Percentiles rank a stretch among this genome's conserved stretches.
phyloP scores from a whole-genome alignment of 768 basidiomycete species.

The Pulveroboletus ravenelii region DNA sequence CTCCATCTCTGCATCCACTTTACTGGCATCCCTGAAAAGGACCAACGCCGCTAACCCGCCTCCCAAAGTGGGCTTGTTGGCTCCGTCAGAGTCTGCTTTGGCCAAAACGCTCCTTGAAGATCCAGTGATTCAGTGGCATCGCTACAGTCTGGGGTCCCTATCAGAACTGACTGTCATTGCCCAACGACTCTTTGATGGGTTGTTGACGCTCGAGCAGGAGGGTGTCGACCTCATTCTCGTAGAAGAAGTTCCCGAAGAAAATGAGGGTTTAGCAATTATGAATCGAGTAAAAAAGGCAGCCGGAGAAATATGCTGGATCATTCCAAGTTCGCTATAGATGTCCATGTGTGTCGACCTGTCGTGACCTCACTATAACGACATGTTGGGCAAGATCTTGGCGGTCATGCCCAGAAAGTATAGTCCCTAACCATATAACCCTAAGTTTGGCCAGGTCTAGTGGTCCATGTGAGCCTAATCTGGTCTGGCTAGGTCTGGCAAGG shows the following conservation, averaged over 20 bases:
- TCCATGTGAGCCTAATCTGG: too few species aligned
- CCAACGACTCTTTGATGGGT: slow-evolving; percentile 79
- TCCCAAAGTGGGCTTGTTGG: slow-evolving; percentile 61
- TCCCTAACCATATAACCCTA: too few species aligned
- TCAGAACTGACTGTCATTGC: slow-evolving; percentile 66
- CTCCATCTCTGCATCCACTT: slow-evolving; percentile 30
- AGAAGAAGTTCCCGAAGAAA: slow-evolving; percentile 75
- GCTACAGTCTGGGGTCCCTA: slow-evolving; percentile 46
- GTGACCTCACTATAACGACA: neutral
- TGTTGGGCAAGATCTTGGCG: too few species aligned
- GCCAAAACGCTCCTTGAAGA: slow-evolving; percentile 24
- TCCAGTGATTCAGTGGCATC: slow-evolving; percentile 49
- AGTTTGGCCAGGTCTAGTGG: too few species aligned
- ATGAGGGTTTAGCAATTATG: slow-evolving; percentile 91
- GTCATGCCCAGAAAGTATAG: too few species aligned
- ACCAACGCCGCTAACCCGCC: slow-evolving; percentile 3
- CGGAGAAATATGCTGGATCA: slow-evolving; percentile 42
- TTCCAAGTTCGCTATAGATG: slow-evolving; percentile 10
- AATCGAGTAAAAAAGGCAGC: slow-evolving; percentile 91
- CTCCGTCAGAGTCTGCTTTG: slow-evolving; percentile 53
- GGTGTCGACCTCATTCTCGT: slow-evolving; percentile 81
- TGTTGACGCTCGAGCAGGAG: slow-evolving; percentile 71
- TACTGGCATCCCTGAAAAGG: slow-evolving; percentile 42
- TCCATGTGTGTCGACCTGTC: slow-evolving; percentile 18
- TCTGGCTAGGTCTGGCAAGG: too few species aligned